A percentile compares a stretch with the other conserved stretches of the same genome.
These are phyloP conservation scores for Apiospora arundinis DNA, from an alignment of 2,329 filamentous ascomycete genomes.

Conservation along the genomic window DNA sequence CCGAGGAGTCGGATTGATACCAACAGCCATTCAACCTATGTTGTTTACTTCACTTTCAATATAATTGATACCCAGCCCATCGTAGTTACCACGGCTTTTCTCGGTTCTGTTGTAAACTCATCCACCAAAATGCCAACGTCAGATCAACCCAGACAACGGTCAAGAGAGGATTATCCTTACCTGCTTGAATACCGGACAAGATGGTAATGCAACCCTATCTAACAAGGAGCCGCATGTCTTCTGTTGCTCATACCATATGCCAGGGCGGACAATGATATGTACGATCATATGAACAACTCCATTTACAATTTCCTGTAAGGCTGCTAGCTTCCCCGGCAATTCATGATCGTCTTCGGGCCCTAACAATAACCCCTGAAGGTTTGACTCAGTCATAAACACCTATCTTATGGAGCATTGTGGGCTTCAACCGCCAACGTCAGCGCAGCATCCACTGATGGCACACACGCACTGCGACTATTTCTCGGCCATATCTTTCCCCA, in stretches of 20 bases:
- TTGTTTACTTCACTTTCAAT: neutral
- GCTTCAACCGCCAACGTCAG: constrained; percentile 71
- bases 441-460: constrained; percentile 83
- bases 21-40: no score
- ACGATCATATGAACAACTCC: constrained; percentile 86
- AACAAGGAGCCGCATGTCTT: constrained; percentile 8
- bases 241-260: constrained; percentile 20
- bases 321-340: neutral
- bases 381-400: constrained; percentile 88
- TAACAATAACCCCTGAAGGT: constrained; percentile 50
- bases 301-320: constrained; percentile 79
- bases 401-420: constrained; percentile 83
- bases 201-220: constrained; percentile 63
- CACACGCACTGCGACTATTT: constrained; percentile 89
- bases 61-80: neutral
- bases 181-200: constrained; percentile 82
- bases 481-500: constrained; percentile 80
- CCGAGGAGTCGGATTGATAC: neutral
- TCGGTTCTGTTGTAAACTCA: neutral
- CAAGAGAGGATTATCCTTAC: constrained; percentile 77
- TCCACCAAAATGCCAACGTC: constrained; percentile 39
- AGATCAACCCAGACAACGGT: constrained; percentile 63
- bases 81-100: neutral
- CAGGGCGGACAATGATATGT: constrained; percentile 92
- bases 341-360: neutral